phyloP scores from a whole-genome alignment of 495 filamentous ascomycete species.

The Podospora conica region DNA sequence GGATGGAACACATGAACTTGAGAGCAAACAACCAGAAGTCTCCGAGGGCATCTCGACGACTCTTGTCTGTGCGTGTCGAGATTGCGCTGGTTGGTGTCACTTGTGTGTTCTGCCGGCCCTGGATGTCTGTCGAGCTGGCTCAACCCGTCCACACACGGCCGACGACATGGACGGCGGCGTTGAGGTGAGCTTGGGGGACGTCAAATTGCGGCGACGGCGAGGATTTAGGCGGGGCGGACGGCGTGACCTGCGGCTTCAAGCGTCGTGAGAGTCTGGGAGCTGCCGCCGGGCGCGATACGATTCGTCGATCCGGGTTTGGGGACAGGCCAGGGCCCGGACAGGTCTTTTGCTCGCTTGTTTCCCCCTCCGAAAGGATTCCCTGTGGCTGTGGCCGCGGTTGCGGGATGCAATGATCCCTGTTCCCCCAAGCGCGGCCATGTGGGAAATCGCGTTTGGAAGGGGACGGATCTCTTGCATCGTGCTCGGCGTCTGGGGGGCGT shows the following conservation, averaged over 20 bases:
- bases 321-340: background rate
- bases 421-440: background rate
- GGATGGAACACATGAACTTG: background rate
- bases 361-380: background rate
- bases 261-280: background rate
- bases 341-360: background rate
- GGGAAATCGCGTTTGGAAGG: constrained; percentile 1
- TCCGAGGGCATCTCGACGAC: background rate
- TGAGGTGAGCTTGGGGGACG: background rate
- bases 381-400: background rate
- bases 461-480: constrained; percentile 4
- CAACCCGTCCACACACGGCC: background rate
- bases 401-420: background rate
- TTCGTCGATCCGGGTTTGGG: constrained; percentile 4
- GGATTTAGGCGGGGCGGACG: constrained; percentile 3
- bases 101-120: background rate
- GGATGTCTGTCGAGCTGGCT: background rate
- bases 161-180: background rate
- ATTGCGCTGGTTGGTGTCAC: background rate
- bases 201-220: background rate
- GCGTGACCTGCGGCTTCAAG: background rate
- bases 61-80: background rate
- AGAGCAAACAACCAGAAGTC: background rate
- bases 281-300: constrained; percentile 1
- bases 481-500: constrained; percentile 6